Percentiles rank a stretch among this genome's conserved stretches.
These are phyloP conservation scores for Podospora sp. DNA, from an alignment of 495 filamentous ascomycete genomes.

Conservation along the genomic window DNA sequence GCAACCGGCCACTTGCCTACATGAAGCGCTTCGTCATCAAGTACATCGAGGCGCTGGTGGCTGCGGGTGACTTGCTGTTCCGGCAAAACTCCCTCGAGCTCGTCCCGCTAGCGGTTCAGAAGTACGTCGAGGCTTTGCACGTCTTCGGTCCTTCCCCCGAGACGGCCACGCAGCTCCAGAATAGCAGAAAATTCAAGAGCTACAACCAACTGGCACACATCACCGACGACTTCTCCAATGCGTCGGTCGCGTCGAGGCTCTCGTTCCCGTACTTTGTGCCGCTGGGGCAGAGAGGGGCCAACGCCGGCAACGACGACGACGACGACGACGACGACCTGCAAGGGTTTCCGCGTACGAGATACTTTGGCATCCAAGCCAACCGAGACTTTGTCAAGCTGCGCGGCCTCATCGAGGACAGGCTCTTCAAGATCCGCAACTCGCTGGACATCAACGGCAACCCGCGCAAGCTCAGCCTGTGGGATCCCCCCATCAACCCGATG, in stretches of 20 bases:
- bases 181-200: no score
- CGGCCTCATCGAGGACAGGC: constrained; percentile 35
- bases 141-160: constrained; percentile 34
- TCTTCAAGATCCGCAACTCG: constrained; percentile 41
- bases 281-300: no score
- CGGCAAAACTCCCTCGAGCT: neutral
- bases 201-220: no score
- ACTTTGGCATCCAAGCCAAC: constrained; percentile 40
- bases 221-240: no score
- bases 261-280: no score
- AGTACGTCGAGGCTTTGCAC: constrained; percentile 40
- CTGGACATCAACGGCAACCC: constrained; percentile 38
- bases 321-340: no score
- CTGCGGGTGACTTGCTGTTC: neutral
- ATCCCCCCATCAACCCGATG: constrained; percentile 37
- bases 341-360: no score
- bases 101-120: neutral
- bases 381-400: constrained; percentile 22
- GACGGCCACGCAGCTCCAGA: no score
- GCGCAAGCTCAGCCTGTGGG: constrained; percentile 31
- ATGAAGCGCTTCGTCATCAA: neutral
- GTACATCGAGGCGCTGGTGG: neutral
- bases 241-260: no score
- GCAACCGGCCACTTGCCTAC: neutral
- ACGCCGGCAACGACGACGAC: no score